phyloP scores from a whole-genome alignment of 331 rosid genomes.

The Pyrus hybrid region DNA sequence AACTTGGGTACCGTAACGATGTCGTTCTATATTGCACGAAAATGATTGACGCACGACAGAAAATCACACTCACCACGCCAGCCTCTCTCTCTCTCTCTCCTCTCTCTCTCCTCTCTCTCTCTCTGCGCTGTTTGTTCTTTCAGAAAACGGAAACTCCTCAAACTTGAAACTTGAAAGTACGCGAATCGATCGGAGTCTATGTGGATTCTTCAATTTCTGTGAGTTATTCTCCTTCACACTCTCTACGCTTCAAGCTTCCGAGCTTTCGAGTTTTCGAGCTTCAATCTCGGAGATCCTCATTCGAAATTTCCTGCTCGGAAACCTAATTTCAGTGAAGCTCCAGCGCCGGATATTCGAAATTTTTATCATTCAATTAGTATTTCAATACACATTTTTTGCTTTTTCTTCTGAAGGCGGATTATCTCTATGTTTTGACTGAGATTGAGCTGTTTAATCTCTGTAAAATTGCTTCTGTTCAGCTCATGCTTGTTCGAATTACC shows the following conservation, averaged over 20 bases:
- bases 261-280: background rate
- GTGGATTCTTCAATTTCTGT: background rate
- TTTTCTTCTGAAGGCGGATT: background rate
- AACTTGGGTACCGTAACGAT: no score
- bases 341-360: background rate
- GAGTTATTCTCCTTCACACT: background rate
- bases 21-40: no score
- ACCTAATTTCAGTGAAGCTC: slow-evolving; percentile 2
- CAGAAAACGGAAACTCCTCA: background rate
- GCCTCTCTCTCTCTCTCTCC: no score
- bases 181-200: slow-evolving; percentile 7
- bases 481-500: background rate
- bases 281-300: background rate
- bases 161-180: background rate
- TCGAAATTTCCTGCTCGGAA: background rate
- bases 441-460: background rate
- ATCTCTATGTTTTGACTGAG: background rate
- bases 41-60: background rate
- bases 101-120: background rate
- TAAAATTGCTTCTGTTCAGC: background rate
- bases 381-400: background rate
- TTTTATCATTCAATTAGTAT: background rate
- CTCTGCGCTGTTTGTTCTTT: slow-evolving; percentile 1
- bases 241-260: background rate
- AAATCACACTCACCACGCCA: background rate